Base-by-base conservation (phyloP, 805 yeast species). In the Kuraishia piskuri region DNA sequence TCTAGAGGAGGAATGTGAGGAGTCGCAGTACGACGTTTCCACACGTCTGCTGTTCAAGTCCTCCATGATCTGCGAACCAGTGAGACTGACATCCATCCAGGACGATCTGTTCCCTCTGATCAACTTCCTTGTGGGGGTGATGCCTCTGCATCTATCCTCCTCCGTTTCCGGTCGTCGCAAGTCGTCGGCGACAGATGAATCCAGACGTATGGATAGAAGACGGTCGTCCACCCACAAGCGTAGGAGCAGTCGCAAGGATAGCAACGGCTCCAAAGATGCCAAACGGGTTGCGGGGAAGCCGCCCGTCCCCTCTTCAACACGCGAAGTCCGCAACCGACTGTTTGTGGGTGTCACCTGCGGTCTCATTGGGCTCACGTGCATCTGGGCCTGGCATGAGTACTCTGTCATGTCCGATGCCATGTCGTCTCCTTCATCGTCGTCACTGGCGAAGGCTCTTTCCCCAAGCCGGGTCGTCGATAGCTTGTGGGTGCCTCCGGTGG, bases 1-100 rank as follows among this genome's bases (percentile, higher is more conserved):
- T 20, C 37, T 20, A 10, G 37, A 50, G 23, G 49, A 40, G 40
- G 54, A 50, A 21, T 50, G 48, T 19, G 53, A 50, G 26, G 45
- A 48, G 25, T 40, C 20, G 20, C 37, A 49, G n/a, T 24, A 49
- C n/a, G 49, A 44, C 8, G 36, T 51, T 20, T 26, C 50, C 21
- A n/a, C 40, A 23, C 44, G 36, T 14, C 14, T 24, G 20, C 22
- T 36, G 4, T 55, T 51, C 46, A 52, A 52, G 22, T 44, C 56
- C 52, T 63, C 56, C 17, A 61, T 62, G 64, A 57, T 70, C n/a
- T 68, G 73, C 54, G 62, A 68, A 45, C 72, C 73, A 1, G 56
- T 69, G 6, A 50, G 48, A 36, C 52, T 69, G 48, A 56, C 58
- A 37, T 59, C 68, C 1, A 51, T 66, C 3, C 55, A 63, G 46